A percentile compares a stretch with the other conserved stretches of the same genome.
phyloP scores from a whole-genome alignment of 73 alveolate species.

The Stentor roeselii region DNA sequence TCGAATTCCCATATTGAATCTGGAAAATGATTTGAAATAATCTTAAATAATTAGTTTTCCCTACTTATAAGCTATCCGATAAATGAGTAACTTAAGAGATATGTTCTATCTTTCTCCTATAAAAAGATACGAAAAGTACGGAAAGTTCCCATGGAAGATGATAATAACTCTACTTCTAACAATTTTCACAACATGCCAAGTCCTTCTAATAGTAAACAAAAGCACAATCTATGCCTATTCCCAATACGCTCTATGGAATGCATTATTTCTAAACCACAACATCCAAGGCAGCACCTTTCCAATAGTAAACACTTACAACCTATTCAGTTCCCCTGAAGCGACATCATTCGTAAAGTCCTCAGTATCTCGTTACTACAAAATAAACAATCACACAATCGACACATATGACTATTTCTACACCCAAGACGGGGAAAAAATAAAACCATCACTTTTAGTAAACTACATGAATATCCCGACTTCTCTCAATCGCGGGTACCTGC shows the following conservation, averaged over 20 bases:
- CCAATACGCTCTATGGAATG: background rate
- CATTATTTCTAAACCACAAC: background rate
- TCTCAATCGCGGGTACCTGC: background rate
- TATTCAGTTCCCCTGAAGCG: background rate
- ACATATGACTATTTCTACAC: background rate
- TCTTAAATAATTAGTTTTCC: no score
- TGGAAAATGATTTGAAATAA: no score
- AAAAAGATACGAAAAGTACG: slow-evolving; percentile 14
- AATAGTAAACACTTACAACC: background rate
- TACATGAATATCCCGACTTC: background rate
- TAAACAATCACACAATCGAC: background rate
- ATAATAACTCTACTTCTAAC: background rate
- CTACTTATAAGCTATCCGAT: no score
- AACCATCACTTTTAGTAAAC: background rate
- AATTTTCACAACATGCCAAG: background rate
- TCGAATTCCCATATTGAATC: no score
- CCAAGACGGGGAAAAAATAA: background rate
- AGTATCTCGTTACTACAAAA: background rate
- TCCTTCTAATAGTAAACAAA: background rate
- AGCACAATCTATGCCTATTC: slow-evolving; percentile 22
- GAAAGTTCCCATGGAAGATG: background rate
- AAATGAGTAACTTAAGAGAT: no score
- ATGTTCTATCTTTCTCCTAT: slow-evolving; percentile 11
- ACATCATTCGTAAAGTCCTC: background rate
- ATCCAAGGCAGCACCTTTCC: background rate